Conservation (phyloP, 257 asterid genomes). For the Penstemon eatonii region DNA sequence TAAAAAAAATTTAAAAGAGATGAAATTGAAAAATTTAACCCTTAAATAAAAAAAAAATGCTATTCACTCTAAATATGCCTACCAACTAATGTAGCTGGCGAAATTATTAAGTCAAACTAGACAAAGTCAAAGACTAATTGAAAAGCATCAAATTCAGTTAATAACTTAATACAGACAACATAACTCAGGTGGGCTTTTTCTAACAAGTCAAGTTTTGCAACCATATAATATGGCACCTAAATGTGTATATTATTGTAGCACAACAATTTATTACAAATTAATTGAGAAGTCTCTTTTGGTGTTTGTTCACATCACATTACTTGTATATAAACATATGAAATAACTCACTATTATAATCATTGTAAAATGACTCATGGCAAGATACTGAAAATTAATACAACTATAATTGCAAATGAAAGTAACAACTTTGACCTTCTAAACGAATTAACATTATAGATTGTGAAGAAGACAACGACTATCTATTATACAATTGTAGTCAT, state of each 20-base stretch:
- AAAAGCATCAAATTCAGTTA: constrained; percentile 18
- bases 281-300: constrained; percentile 8
- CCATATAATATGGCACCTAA: constrained; percentile 25
- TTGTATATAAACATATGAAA: constrained; percentile 5
- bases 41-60: too few relatives aligned
- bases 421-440: constrained; percentile 29
- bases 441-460: constrained; percentile 8
- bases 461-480: constrained; percentile 27
- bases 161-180: constrained; percentile 12
- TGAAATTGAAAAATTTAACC: too few relatives aligned
- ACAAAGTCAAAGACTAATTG: constrained; percentile 21
- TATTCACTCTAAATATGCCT: neutral
- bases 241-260: constrained; percentile 10
- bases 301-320: constrained; percentile 15
- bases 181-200: constrained; percentile 32
- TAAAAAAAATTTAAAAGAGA: too few relatives aligned
- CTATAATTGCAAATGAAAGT: constrained; percentile 18
- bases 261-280: neutral
- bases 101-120: constrained; percentile 17
- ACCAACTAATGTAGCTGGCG: constrained; percentile 9
- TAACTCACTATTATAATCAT: constrained; percentile 5
- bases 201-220: constrained; percentile 34
- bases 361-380: constrained; percentile 21
- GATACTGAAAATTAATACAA: constrained; percentile 13
- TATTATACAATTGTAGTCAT: constrained; percentile 16